phyloP scores from a whole-genome alignment of 176 grass and related monocot species.

The Pharus latifolius region DNA sequence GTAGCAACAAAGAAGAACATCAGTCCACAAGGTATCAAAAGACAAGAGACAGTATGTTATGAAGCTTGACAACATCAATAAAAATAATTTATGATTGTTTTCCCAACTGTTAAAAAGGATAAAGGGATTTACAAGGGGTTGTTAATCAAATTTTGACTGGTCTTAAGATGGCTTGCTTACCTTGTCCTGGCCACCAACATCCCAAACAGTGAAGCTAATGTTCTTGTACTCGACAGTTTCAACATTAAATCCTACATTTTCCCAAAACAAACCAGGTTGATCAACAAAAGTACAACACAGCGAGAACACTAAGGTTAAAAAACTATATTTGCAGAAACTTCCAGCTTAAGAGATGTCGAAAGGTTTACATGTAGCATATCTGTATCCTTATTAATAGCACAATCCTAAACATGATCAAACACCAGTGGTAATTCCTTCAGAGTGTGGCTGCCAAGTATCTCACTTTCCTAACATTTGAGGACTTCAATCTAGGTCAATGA shows the following conservation, averaged over 20 bases:
- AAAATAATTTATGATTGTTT: not conserved
- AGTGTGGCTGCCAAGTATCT: not conserved
- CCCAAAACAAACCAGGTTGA: not conserved
- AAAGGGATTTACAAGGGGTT: not conserved
- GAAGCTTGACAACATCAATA: not conserved
- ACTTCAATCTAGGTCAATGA: too few relatives aligned
- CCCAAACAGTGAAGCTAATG: slow-evolving; percentile 90
- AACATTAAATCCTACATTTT: slow-evolving; percentile 59
- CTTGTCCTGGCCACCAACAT: slow-evolving; percentile 90
- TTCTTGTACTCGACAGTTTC: slow-evolving; percentile 94
- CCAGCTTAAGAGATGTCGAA: too few relatives aligned
- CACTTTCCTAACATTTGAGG: not conserved
- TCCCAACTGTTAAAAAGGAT: not conserved
- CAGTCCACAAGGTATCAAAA: not conserved
- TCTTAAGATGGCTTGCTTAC: slow-evolving; percentile 14
- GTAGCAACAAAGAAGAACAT: not conserved
- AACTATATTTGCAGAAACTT: too few relatives aligned
- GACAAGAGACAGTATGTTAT: not conserved
- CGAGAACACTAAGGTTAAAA: not conserved
- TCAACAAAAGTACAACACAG: not conserved
- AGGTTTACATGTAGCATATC: not conserved
- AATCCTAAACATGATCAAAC: not conserved
- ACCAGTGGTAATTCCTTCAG: not conserved
- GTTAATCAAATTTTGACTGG: too few relatives aligned
- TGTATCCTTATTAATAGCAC: not conserved